Base-by-base conservation (phyloP, 495 filamentous ascomycete species). In the Hypoxylon trugodes region DNA sequence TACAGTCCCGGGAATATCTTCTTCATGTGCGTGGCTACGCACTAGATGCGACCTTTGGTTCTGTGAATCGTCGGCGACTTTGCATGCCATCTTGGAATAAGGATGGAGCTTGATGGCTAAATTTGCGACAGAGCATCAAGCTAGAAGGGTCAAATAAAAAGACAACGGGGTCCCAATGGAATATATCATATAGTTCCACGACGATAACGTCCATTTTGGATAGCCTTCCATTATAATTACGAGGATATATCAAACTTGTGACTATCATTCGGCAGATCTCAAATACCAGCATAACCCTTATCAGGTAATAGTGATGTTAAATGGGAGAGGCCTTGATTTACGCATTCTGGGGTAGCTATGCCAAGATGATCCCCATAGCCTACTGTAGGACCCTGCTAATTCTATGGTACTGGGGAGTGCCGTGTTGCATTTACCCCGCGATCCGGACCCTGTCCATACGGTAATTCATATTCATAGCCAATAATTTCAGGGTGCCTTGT, bases 1-100 rank as follows among this genome's bases (percentile, higher is more conserved):
- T 35, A 86, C 83, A 0, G 84, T 87, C 4, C 84, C 84, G 0
- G 84, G 83, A 18, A 86, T 76, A 36, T 81, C 79, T 61, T 77
- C 82, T 71, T 86, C 84, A 48, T 83, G 84, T 6, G 83, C 84
- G 68, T 86, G 84, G 57, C 82, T 85, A 16, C 64, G 51, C 25
- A 62, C 64, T 9, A 67, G 22, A 50, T 62, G 64, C 33, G 37
- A 40, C 35, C 32, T 43, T 19, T 35, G 64, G 12, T 16, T 40
- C n/a, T 36, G 38, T 38, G 25, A 6, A n/a, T 1, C 30, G 7
- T 9, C n/a, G 0, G 18, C n/a, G 15, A 64, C 6, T 22, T 26
- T 64, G 15, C 35, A 30, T 21, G 47, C 47, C 53, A 53, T 65
- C 24, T 10, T 30, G 28, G n/a, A n/a, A n/a, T n/a, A n/a, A n/a